These are phyloP conservation scores for Sungouiella blattae DNA, from an alignment of 805 yeast species.

Conservation along the genomic window DNA sequence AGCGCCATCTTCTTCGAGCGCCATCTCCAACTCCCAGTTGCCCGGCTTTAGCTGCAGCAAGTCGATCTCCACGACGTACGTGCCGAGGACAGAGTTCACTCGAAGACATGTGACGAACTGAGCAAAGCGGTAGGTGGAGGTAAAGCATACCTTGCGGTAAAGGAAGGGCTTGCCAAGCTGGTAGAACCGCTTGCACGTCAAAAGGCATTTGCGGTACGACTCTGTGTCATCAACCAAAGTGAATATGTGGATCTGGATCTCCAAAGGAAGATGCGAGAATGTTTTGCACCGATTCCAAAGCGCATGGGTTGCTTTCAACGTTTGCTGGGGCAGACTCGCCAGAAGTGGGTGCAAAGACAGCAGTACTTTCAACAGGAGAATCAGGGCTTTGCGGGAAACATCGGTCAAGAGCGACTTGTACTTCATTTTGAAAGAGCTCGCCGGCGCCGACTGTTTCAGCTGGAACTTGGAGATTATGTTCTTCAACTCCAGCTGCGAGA, in stretches of 20 bases:
- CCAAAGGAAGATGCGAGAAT: constrained; percentile 39
- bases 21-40: constrained; percentile 18
- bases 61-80: constrained; percentile 54
- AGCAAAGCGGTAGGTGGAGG: constrained; percentile 74
- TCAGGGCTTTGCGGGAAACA: constrained; percentile 40
- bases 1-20: constrained; percentile 6
- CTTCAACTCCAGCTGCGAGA: constrained; percentile 32
- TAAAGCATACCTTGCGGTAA: constrained; percentile 52
- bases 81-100: constrained; percentile 52
- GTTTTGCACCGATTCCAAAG: constrained; percentile 10
- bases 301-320: constrained; percentile 5
- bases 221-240: constrained; percentile 31
- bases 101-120: constrained; percentile 73
- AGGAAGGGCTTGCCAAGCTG: constrained; percentile 50
- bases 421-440: constrained; percentile 38
- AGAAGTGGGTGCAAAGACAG: neutral
- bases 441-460: constrained; percentile 12
- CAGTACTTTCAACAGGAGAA: constrained; percentile 32
- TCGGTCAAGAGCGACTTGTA: constrained; percentile 47
- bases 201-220: constrained; percentile 39
- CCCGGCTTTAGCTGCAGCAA: constrained; percentile 46
- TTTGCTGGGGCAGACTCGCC: constrained; percentile 8
- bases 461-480: constrained; percentile 15
- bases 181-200: constrained; percentile 50
- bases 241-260: constrained; percentile 39